Evolutionary conservation across 2,329 filamentous ascomycete genomes (phyloP), one percentile per base, ranked within the genome.

Genomic region (Ophiostoma piceae): DNA sequence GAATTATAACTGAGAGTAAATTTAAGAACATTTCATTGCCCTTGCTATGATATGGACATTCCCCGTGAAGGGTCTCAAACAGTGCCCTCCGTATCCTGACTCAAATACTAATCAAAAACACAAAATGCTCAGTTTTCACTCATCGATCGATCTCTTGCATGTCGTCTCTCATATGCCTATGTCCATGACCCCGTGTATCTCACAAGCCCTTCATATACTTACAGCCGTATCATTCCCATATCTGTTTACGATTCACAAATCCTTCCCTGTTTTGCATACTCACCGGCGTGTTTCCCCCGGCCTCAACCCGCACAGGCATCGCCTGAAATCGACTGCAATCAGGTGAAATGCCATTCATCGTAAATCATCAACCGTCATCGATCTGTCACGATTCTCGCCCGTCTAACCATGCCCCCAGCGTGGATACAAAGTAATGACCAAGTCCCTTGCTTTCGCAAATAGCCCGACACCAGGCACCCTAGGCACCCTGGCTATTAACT

Each of bases 61-160:
- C 51, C 16, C 19, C 6, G 1, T 19, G 19, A 47, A 26, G 3
- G n/a, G 51, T 57, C 51, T 57, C n/a, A 26, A 54, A 26, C 51
- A 57, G 9, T 26, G 51, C 51, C 16, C 51, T 22, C 51, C 51
- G 22, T 11, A 11, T 26, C 11, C 22, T 5, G 51, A 57, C 51
- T 57, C 11, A 14, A 57, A 26, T 29, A 57, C n/a, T 57, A 29
- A 26, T 26, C n/a, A 12, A 9, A 57, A 57, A 14, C 9, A 29
- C 9, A 57, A 47, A 47, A 19, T 47, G 19, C 43, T 47, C 51
- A 57, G 22, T 26, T 57, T 9, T 12, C n/a, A 57, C 9, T 26
- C n/a, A 57, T 57, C 51, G 51, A 57, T 57, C 51, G 51, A 57
- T 57, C 51, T 12, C 51, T 57, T 57, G 51, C 51, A 57, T 47